Percentiles rank a stretch among this genome's conserved stretches.
These are phyloP conservation scores for Tilletiaria anomala DNA, from an alignment of 1,284 basidiomycete genomes.

Conservation along the genomic window DNA sequence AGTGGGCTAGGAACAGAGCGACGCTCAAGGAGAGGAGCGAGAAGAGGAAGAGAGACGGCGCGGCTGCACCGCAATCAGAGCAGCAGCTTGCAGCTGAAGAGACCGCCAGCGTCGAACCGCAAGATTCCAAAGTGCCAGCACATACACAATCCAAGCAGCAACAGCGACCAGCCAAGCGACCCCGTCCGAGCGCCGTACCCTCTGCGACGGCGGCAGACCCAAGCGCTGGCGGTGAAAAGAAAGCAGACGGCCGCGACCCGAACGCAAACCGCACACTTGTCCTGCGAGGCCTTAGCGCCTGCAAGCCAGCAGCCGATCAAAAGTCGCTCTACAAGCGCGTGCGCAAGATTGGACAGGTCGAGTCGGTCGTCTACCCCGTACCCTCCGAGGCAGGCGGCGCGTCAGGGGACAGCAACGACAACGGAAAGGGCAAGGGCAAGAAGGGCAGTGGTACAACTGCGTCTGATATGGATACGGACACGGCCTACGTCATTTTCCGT, in stretches of 20 bases:
- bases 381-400: too few species aligned
- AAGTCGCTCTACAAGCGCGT: constrained; percentile 35
- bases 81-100: too few species aligned
- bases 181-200: not conserved
- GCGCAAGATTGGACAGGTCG: constrained; percentile 35
- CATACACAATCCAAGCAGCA: too few species aligned
- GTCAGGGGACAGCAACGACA: too few species aligned
- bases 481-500: constrained; percentile 61
- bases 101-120: not conserved
- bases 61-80: too few species aligned
- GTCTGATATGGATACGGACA: constrained; percentile 16
- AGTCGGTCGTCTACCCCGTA: constrained; percentile 23
- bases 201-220: not conserved
- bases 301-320: constrained; percentile 20
- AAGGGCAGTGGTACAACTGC: not conserved
- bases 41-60: not conserved
- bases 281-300: constrained; percentile 23
- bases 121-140: not conserved
- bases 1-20: constrained; percentile 22
- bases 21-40: constrained; percentile 10
- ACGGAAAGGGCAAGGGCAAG: not conserved
- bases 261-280: constrained; percentile 34
- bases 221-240: constrained; percentile 8
- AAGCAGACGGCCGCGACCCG: too few species aligned
- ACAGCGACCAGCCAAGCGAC: constrained; percentile 1